Conservation (phyloP, 768 basidiomycete genomes). For the Leccinellum luteum region DNA sequence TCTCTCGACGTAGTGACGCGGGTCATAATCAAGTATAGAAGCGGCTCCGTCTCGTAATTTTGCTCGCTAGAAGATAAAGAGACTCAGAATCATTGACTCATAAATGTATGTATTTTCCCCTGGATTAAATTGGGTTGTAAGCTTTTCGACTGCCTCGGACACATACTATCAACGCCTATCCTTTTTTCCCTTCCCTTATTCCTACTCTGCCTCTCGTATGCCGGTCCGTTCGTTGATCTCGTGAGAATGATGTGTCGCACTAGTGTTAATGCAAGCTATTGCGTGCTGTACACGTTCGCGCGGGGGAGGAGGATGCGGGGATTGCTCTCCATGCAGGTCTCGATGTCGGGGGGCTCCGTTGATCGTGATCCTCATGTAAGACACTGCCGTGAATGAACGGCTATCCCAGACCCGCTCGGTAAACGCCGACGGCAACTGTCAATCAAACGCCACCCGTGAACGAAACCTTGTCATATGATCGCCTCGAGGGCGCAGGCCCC, state of each 20-base stretch:
- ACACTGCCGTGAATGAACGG: constrained; percentile 10
- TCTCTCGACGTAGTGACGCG: constrained; percentile 17
- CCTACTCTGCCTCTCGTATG: constrained; percentile 3
- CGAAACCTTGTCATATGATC: constrained; percentile 25
- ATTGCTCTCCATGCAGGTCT: not conserved
- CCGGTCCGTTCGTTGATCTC: constrained; percentile 10
- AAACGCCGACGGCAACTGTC: constrained; percentile 19
- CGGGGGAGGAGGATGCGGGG: not conserved
- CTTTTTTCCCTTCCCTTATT: not conserved
- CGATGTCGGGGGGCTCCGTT: constrained; percentile 8
- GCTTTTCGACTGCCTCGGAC: constrained; percentile 10
- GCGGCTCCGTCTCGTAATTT: not conserved
- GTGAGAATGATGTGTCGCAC: not conserved
- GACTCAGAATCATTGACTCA: constrained; percentile 3
- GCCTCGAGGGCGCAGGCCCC: constrained; percentile 15
- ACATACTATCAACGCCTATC: not conserved
- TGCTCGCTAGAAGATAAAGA: not conserved
- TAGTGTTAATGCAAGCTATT: not conserved
- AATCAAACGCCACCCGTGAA: constrained; percentile 21
- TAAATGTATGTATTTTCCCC: constrained; percentile 20
- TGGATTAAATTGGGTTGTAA: constrained; percentile 20
- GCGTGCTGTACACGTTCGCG: constrained; percentile 10
- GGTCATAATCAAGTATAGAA: constrained; percentile 10
- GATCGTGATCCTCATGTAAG: constrained; percentile 15
- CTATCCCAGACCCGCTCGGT: constrained; percentile 9